Evolutionary conservation across 225 moss, liverwort and hornwort genomes (phyloP).

Genomic region (Physcomitrium patens): DNA sequence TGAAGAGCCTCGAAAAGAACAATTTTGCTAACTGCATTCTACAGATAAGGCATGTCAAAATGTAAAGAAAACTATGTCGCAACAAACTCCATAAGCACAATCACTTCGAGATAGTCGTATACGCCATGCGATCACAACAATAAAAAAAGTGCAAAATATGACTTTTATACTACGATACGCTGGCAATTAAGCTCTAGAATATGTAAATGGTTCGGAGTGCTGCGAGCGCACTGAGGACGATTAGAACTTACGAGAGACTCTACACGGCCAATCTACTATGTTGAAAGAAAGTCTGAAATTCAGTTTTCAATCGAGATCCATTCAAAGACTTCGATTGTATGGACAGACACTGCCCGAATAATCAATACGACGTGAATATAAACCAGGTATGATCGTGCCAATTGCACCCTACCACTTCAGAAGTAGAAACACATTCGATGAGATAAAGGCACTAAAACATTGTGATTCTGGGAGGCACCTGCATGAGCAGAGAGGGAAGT

Average conservation of each 20-base stretch:
- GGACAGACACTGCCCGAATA: neutral
- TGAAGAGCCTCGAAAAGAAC: neutral
- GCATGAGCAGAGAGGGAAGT: conserved; percentile 72
- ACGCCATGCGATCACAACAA: neutral
- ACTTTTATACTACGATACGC: neutral
- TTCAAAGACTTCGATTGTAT: neutral
- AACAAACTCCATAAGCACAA: neutral
- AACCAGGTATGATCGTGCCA: neutral
- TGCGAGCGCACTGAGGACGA: neutral
- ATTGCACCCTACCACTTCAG: conserved; percentile 10
- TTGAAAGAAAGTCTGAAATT: neutral
- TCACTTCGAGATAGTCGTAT: neutral
- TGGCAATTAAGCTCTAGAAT: neutral
- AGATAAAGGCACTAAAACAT: conserved; percentile 2
- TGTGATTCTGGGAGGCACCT: conserved; percentile 50
- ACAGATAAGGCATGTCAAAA: neutral
- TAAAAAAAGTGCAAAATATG: neutral
- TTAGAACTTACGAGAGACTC: neutral
- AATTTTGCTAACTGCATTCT: neutral
- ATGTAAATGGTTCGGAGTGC: neutral
- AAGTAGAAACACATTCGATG: conserved; percentile 4
- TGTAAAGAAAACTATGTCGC: neutral
- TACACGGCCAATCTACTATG: neutral
- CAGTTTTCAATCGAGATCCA: conserved; percentile 1
- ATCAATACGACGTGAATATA: conserved; percentile 5